Base-by-base conservation (phyloP, 2,329 filamentous ascomycete genomes). In the Endocalyx cinctus region DNA sequence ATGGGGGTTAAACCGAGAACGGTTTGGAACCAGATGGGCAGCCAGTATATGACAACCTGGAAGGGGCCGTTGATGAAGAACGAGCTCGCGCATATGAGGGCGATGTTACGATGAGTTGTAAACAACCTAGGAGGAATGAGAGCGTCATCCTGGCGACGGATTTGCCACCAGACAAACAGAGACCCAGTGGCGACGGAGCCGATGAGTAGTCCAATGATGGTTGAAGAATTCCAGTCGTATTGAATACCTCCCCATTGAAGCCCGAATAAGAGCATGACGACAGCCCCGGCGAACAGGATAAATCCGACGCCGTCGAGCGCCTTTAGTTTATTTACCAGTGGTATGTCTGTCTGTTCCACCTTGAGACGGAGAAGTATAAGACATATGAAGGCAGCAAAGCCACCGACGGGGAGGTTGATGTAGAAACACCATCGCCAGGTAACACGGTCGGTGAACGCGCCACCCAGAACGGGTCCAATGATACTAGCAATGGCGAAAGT, bases 351-450 rank as follows among this genome's bases (percentile, higher is more conserved):
- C 4, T 29, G 23, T 1, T 33, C 16, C 10, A 33, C 25, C 7
- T 27, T 31, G 23, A 34, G 11, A 11, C 32, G 28, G 10, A 36
- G 20, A 6, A 33, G 27, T n/a, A 35, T 3, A n/a, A 39, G 10
- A 25, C 35, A 34, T 10, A 39, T 15, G 2, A 25, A 23, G 10
- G 28, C 31, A 6, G 37, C 35, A 11, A 25, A 13, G 5, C 40
- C 45, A 1, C 45, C 40, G 15, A 47, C 38, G 4, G 42, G 42
- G 4, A 47, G 20, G 29, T 33, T 18, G 19, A 48, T 38, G 17
- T 43, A 48, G 27, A 46, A 48, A 13, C 45, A 48, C 43, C 45
- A 48, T 0, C 43, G 37, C 43, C 43, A 46, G 4, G 41, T 46
- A 5, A 44, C 23, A 10, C 37, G 17, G 3, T 46, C 33, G 3